phyloP scores from a whole-genome alignment of 2,329 filamentous ascomycete species.

The Geosmithia flava region DNA sequence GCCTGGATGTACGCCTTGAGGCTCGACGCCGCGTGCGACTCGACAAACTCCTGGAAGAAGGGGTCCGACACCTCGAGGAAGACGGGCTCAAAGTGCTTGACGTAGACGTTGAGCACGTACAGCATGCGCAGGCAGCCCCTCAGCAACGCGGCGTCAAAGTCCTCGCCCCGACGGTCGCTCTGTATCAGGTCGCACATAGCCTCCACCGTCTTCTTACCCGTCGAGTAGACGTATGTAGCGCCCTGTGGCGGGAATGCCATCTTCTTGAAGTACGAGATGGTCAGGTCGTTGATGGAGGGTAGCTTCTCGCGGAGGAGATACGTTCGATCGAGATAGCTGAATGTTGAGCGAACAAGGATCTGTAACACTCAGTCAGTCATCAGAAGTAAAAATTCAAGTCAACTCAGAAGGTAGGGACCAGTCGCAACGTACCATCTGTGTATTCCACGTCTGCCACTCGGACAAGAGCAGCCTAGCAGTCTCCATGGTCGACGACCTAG shows the following conservation, averaged over 20 bases:
- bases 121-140: slow-evolving; percentile 70
- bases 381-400: too few relatives aligned
- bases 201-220: slow-evolving; percentile 20
- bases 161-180: slow-evolving; percentile 50
- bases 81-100: slow-evolving; percentile 62
- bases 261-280: slow-evolving; percentile 61
- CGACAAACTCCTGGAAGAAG: slow-evolving; percentile 61
- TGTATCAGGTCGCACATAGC: slow-evolving; percentile 66
- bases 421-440: slow-evolving; percentile 66
- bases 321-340: slow-evolving; percentile 87
- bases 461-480: slow-evolving; percentile 42
- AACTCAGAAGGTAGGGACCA: too few relatives aligned
- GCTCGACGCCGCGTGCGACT: slow-evolving; percentile 46
- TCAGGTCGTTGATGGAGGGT: slow-evolving; percentile 69
- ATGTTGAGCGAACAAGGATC: slow-evolving; percentile 73
- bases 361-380: too few relatives aligned
- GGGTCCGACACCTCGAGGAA: slow-evolving; percentile 55
- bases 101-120: slow-evolving; percentile 74
- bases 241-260: slow-evolving; percentile 28
- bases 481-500: slow-evolving; percentile 44
- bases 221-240: slow-evolving; percentile 4
- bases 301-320: slow-evolving; percentile 65
- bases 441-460: slow-evolving; percentile 68
- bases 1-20: slow-evolving; percentile 66
- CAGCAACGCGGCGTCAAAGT: slow-evolving; percentile 50